Evolutionary conservation across 2,329 filamentous ascomycete species (phyloP).

Genomic region (Monosporascus sp.): DNA sequence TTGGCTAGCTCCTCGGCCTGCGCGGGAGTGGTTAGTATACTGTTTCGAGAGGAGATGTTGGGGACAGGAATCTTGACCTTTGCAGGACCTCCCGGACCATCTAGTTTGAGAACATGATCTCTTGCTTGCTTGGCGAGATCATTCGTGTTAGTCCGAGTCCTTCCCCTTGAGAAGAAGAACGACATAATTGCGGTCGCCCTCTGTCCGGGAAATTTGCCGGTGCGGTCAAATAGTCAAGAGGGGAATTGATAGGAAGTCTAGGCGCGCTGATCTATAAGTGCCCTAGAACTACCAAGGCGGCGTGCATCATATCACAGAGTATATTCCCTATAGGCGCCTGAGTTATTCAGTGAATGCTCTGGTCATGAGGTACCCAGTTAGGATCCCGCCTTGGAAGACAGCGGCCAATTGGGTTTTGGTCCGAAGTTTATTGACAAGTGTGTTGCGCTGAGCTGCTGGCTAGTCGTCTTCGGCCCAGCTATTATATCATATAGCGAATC

Average conservation of each 20-base stretch:
- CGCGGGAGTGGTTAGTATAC: constrained; percentile 19
- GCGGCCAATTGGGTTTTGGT: too few relatives aligned
- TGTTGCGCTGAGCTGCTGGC: too few relatives aligned
- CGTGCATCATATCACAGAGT: background rate
- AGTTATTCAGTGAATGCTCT: too few relatives aligned
- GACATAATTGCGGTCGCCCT: constrained; percentile 36
- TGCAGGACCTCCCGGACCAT: constrained; percentile 40
- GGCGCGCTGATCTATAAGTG: background rate
- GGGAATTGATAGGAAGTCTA: background rate
- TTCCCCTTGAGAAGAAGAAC: constrained; percentile 50
- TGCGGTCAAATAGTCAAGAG: background rate
- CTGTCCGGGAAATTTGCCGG: background rate
- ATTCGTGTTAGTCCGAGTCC: constrained; percentile 44
- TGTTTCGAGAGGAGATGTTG: constrained; percentile 2
- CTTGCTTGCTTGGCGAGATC: constrained; percentile 53
- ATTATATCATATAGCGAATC: too few relatives aligned
- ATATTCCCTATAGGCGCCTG: too few relatives aligned
- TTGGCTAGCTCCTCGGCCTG: constrained; percentile 85
- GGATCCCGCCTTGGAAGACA: too few relatives aligned
- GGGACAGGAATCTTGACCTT: constrained; percentile 34
- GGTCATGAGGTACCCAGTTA: too few relatives aligned
- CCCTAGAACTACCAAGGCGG: background rate
- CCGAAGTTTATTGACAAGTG: too few relatives aligned
- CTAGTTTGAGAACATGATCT: constrained; percentile 48
- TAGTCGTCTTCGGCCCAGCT: too few relatives aligned